phyloP scores from a whole-genome alignment of 108 stramenopile genomes.

The Pseudonitzschia multiseries region DNA sequence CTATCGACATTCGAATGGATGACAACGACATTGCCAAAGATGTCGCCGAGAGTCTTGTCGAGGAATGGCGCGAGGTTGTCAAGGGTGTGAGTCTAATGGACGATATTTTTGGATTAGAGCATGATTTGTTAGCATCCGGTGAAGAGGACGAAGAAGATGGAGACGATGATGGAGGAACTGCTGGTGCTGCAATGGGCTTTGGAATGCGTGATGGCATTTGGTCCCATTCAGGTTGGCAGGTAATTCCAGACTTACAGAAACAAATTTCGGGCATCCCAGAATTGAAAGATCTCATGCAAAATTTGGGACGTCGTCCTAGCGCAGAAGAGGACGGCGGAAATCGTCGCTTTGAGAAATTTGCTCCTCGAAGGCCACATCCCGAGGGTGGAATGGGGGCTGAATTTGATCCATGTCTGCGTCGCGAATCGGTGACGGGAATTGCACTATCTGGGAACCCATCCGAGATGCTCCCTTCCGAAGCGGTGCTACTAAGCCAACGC shows the following conservation, averaged over 20 bases:
- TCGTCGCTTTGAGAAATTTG: conserved; percentile 36
- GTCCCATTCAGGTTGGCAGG: conserved; percentile 64
- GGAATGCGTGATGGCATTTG: conserved; percentile 73
- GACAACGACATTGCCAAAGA: conserved; percentile 34
- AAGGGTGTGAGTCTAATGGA: conserved; percentile 58
- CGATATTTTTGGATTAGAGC: conserved; percentile 62
- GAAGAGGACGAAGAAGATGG: conserved; percentile 23
- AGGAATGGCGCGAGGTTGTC: conserved; percentile 52
- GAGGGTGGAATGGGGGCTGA: conserved; percentile 64
- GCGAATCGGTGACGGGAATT: conserved; percentile 56
- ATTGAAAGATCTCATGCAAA: conserved; percentile 44
- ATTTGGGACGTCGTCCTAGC: conserved; percentile 60
- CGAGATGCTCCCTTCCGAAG: conserved; percentile 78
- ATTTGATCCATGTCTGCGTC: conserved; percentile 45
- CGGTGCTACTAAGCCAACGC: conserved; percentile 43
- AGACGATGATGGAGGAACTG: neutral
- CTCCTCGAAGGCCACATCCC: conserved; percentile 36
- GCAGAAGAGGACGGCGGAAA: conserved; percentile 28
- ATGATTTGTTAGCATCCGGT: conserved; percentile 44
- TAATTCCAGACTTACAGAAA: conserved; percentile 51
- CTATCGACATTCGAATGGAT: neutral
- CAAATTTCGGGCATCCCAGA: conserved; percentile 55
- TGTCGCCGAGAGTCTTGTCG: conserved; percentile 36
- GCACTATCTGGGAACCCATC: conserved; percentile 59
- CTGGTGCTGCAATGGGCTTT: conserved; percentile 36